phyloP scores from a whole-genome alignment of 1,284 basidiomycete species.

The Trichosporon ovoides region DNA sequence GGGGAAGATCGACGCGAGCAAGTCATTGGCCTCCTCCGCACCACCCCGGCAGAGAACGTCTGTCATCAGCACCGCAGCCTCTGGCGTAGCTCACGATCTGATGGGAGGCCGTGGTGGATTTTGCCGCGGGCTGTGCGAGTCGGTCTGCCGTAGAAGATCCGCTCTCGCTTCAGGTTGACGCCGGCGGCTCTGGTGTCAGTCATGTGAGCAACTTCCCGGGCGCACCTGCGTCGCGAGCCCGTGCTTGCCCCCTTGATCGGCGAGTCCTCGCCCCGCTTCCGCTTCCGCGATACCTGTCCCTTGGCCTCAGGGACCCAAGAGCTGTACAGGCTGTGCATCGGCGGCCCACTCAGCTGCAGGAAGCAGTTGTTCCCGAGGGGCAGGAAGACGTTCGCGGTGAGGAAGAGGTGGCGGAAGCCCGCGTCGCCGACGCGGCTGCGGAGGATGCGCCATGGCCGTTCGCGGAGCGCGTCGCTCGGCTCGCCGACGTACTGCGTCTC shows the following conservation, averaged over 20 bases:
- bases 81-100: constrained; percentile 30
- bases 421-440: constrained; percentile 47
- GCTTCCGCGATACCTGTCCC: constrained; percentile 11
- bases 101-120: constrained; percentile 36
- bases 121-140: constrained; percentile 12
- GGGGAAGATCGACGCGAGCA: constrained; percentile 12
- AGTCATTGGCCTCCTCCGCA: not conserved
- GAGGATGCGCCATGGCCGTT: constrained; percentile 29
- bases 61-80: constrained; percentile 14
- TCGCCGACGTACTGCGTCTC: constrained; percentile 16
- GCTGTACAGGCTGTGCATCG: constrained; percentile 40
- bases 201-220: not conserved
- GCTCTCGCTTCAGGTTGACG: constrained; percentile 2
- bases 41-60: constrained; percentile 35
- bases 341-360: constrained; percentile 50
- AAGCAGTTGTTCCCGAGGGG: constrained; percentile 51
- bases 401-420: constrained; percentile 49
- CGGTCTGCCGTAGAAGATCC: constrained; percentile 46
- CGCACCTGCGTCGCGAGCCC: not conserved
- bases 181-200: constrained; percentile 9
- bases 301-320: not conserved
- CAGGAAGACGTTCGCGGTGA: constrained; percentile 48
- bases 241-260: not conserved
- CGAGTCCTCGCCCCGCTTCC: constrained; percentile 8
- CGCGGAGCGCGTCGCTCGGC: constrained; percentile 24